Conservation (phyloP, 1,139 yeast genomes). For the Nakaseomyces glabratus region DNA sequence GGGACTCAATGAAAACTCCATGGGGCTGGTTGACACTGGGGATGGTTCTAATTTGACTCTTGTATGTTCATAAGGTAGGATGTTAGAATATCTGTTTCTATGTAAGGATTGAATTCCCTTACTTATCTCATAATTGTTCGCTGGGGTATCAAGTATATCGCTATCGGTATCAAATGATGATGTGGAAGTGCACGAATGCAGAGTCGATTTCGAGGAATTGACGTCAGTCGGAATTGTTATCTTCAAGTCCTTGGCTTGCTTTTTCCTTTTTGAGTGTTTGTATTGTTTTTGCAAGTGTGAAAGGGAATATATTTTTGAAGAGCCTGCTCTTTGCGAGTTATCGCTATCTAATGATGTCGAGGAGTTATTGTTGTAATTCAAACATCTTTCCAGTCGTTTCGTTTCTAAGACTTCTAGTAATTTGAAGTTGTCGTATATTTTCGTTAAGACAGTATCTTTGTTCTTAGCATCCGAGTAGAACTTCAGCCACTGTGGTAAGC, state of each 20-base stretch:
- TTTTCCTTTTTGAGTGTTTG: conserved; percentile 11
- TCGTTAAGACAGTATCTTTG: conserved; percentile 31
- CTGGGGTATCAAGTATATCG: conserved; percentile 25
- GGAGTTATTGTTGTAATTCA: conserved; percentile 13
- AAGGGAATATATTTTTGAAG: conserved; percentile 24
- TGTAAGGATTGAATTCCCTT: conserved; percentile 63
- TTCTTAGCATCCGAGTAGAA: conserved; percentile 32
- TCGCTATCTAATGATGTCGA: conserved; percentile 6
- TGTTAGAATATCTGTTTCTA: conserved; percentile 73
- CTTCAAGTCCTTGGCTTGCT: conserved; percentile 1
- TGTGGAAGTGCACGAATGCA: conserved; percentile 11
- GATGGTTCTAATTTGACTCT: conserved; percentile 49
- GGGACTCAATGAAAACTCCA: not conserved
- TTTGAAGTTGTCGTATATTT: conserved; percentile 43
- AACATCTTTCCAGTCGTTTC: conserved; percentile 35
- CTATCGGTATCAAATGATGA: conserved; percentile 14
- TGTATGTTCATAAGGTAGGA: conserved; percentile 74
- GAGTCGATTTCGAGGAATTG: conserved; percentile 10
- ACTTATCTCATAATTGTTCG: conserved; percentile 41
- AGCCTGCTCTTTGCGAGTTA: conserved; percentile 9
- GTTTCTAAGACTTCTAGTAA: conserved; percentile 45
- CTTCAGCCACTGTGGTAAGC: conserved; percentile 44
- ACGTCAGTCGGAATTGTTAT: conserved; percentile 2
- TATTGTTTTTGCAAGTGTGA: conserved; percentile 22
- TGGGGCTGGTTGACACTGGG: conserved; percentile 17